phyloP scores from a whole-genome alignment of 208 protist species.

The Leishmania aethiopica region DNA sequence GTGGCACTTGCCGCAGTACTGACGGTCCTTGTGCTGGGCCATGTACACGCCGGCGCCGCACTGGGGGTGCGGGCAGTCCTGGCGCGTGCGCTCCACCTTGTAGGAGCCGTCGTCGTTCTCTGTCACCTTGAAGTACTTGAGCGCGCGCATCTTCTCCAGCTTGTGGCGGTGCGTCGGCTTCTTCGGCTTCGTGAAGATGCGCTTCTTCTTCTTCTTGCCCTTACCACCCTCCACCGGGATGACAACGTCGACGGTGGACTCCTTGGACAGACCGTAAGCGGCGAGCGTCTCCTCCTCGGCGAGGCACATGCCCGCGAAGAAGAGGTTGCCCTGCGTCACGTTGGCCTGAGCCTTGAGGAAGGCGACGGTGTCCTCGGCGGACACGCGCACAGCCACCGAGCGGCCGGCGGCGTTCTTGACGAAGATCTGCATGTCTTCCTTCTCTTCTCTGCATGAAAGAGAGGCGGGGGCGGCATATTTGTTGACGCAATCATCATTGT shows the following conservation, averaged over 20 bases:
- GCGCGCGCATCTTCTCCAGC: slow-evolving; percentile 98
- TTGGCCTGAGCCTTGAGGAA: slow-evolving; percentile 79
- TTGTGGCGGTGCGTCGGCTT: slow-evolving; percentile 98
- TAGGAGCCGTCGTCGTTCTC: slow-evolving; percentile 96
- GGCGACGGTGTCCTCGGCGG: slow-evolving; percentile 87
- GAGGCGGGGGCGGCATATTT: neutral
- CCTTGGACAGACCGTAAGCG: slow-evolving; percentile 73
- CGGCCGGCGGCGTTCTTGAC: slow-evolving; percentile 91
- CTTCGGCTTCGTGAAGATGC: slow-evolving; percentile 99
- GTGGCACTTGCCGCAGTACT: slow-evolving; percentile 99
- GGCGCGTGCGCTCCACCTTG: slow-evolving; percentile 95
- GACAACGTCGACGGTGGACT: slow-evolving; percentile 91
- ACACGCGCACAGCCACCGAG: slow-evolving; percentile 89
- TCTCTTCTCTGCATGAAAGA: neutral
- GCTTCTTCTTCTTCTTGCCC: slow-evolving; percentile 99
- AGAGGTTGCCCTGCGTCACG: slow-evolving; percentile 75
- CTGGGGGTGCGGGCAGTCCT: slow-evolving; percentile 94
- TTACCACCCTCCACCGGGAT: slow-evolving; percentile 91
- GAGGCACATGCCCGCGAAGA: slow-evolving; percentile 91
- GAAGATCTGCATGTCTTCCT: slow-evolving; percentile 91
- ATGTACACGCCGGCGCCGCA: slow-evolving; percentile 99
- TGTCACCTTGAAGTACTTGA: slow-evolving; percentile 99
- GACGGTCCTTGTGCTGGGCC: slow-evolving; percentile 98
- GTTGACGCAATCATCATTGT: neutral
- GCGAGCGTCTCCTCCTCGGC: slow-evolving; percentile 73